Conservation (phyloP, 2,329 filamentous ascomycete genomes). For the Pseudopithomyces chartarum region DNA sequence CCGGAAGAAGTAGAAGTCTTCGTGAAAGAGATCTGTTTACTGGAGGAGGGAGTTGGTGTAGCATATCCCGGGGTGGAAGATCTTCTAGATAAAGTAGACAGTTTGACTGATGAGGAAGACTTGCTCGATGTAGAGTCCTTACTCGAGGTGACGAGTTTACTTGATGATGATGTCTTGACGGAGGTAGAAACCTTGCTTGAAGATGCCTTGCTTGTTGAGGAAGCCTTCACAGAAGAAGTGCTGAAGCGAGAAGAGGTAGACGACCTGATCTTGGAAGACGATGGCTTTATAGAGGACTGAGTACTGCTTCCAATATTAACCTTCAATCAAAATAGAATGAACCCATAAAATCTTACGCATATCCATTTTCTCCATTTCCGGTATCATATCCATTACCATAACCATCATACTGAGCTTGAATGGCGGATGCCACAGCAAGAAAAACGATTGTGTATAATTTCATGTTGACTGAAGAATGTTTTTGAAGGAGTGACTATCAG, state of each 20-base stretch:
- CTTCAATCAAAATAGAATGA: not conserved
- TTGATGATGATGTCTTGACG: not conserved
- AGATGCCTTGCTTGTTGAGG: not conserved
- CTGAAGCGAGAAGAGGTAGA: not conserved
- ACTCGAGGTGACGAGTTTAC: not conserved
- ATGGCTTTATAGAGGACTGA: not conserved
- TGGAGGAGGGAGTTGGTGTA: not conserved
- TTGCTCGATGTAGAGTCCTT: not conserved
- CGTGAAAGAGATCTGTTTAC: not conserved
- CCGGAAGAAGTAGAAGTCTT: not conserved
- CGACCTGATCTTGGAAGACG: not conserved
- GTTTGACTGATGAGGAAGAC: not conserved
- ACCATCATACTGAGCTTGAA: not conserved
- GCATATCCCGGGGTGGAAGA: not conserved
- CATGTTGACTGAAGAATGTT: not conserved
- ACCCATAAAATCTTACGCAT: not conserved
- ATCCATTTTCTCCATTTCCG: not conserved
- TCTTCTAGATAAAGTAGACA: not conserved
- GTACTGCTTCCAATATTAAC: not conserved
- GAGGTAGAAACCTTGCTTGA: not conserved
- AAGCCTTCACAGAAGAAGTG: not conserved
- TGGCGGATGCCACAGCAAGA: not conserved
- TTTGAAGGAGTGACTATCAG: not conserved
- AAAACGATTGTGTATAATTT: not conserved
- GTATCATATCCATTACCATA: not conserved